Evolutionary conservation across 495 filamentous ascomycete genomes (phyloP), one percentile per base, ranked within the genome.

Genomic region (Polyplosphaeria fusca): DNA sequence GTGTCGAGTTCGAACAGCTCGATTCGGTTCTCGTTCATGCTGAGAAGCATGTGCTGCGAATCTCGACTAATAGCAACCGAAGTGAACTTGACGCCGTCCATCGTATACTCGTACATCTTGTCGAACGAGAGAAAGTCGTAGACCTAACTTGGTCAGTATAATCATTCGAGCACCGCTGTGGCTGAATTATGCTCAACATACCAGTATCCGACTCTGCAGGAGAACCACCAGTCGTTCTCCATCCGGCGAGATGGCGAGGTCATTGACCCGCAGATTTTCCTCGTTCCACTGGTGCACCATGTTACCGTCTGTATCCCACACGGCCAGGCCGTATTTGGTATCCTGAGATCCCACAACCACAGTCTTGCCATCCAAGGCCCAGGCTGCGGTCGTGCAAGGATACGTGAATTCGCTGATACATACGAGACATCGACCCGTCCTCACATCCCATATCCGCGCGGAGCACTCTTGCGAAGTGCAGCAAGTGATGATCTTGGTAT

Each of bases 341-440:
- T 94, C 88, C 18, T 94, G 80, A 23, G 87, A 86, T 5, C 88
- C 89, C 2, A 87, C 89, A 38, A 97, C 79, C 61, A 98, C 88
- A 0, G 81, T 81, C 44, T 86, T 71, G 2, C 87, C 84, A 68
- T 94, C 85, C 4, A 86, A 80, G 5, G 86, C 79, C 94, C 94
- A 98, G 13, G 84, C 84, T 44, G 89, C 91, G 41, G 87, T 81
- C 14, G 88, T 93, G 12, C 96, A 91, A 3, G 88, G 86, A 53
- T 96, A 83, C 7, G 78, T 77, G 64, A 89, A 89, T 9, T 84
- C 77, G 37, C 84, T 77, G 38, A 94, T 77, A 3, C 73, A 80
- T 28, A 78, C 68, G 25, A 91, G 70, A 47, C 82, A 81, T 42
- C 72, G 71, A 9, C 91, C 91, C 32, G 82, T 87, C 91, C 81